Conservation (phyloP, 176 grass and related monocot species). For the Carex cristatella region DNA sequence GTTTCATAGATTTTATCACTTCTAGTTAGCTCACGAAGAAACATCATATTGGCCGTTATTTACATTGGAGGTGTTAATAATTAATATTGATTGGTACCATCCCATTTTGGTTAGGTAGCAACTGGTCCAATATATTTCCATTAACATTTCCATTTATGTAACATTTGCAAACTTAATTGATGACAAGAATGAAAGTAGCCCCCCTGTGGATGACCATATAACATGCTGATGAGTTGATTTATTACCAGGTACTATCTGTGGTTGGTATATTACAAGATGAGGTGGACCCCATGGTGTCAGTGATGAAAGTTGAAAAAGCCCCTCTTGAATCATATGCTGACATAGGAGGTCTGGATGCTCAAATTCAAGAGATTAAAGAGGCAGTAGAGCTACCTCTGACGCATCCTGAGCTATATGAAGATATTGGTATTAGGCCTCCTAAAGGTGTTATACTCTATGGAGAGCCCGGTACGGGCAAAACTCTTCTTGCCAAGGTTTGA, state of each 20-base stretch:
- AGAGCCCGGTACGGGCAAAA: constrained; percentile 85
- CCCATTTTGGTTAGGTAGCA: neutral
- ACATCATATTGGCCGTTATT: neutral
- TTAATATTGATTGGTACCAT: neutral
- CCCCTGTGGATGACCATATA: neutral
- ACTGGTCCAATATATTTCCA: neutral
- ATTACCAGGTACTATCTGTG: constrained; percentile 68
- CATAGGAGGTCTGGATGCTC: constrained; percentile 84
- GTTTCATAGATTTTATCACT: neutral
- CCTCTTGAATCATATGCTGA: constrained; percentile 83
- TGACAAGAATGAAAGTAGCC: neutral
- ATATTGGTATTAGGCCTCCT: constrained; percentile 83
- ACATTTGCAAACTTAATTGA: neutral
- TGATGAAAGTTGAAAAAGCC: constrained; percentile 94
- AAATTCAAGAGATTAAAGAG: constrained; percentile 95
- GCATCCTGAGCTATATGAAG: constrained; percentile 87
- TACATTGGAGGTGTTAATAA: neutral
- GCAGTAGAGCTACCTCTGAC: constrained; percentile 85
- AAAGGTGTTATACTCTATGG: constrained; percentile 90
- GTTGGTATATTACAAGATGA: constrained; percentile 90
- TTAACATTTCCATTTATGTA: neutral
- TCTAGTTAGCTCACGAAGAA: neutral
- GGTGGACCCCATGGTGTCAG: constrained; percentile 89
- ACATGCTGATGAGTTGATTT: constrained; percentile 11
- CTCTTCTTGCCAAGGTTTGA: constrained; percentile 78